phyloP scores from a whole-genome alignment of 805 yeast genomes.

The Metschnikowia rubicola region DNA sequence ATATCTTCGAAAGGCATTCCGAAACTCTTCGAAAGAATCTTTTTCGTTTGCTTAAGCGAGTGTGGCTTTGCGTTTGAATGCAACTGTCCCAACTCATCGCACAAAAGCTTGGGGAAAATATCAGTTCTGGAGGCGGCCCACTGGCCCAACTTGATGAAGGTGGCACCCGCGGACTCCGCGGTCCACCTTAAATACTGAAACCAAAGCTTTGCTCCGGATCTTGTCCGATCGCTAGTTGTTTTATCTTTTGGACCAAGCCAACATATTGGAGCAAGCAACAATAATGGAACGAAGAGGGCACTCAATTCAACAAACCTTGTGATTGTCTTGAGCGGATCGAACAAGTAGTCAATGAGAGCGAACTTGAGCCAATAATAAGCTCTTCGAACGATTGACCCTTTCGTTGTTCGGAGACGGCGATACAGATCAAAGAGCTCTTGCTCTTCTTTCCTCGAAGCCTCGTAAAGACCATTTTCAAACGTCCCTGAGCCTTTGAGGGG shows the following conservation, averaged over 20 bases:
- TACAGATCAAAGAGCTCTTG: constrained; percentile 31
- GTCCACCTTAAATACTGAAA: constrained; percentile 57
- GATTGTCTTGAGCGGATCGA: constrained; percentile 68
- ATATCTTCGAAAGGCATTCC: constrained; percentile 63
- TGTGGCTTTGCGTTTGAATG: constrained; percentile 86
- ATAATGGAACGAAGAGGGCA: constrained; percentile 64
- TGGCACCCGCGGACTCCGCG: constrained; percentile 87
- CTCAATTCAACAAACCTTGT: constrained; percentile 69
- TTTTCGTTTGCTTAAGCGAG: constrained; percentile 55
- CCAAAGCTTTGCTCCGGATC: constrained; percentile 71
- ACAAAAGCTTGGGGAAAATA: constrained; percentile 75
- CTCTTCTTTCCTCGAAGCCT: constrained; percentile 57
- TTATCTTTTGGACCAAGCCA: constrained; percentile 49
- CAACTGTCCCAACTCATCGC: constrained; percentile 68
- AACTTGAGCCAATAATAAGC: constrained; percentile 41
- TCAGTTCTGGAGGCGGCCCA: constrained; percentile 99
- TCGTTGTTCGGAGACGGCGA: constrained; percentile 24
- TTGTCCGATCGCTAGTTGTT: constrained; percentile 23
- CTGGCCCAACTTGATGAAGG: constrained; percentile 89
- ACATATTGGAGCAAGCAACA: constrained; percentile 62
- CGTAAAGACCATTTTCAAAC: constrained; percentile 62
- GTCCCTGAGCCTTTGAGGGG: constrained; percentile 57
- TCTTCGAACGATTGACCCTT: constrained; percentile 25
- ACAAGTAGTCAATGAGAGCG: constrained; percentile 47
- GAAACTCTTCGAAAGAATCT: constrained; percentile 57